Evolutionary conservation across 495 filamentous ascomycete genomes (phyloP), one percentile per base, ranked within the genome.

Genomic region (Trichoderma parareesei): DNA sequence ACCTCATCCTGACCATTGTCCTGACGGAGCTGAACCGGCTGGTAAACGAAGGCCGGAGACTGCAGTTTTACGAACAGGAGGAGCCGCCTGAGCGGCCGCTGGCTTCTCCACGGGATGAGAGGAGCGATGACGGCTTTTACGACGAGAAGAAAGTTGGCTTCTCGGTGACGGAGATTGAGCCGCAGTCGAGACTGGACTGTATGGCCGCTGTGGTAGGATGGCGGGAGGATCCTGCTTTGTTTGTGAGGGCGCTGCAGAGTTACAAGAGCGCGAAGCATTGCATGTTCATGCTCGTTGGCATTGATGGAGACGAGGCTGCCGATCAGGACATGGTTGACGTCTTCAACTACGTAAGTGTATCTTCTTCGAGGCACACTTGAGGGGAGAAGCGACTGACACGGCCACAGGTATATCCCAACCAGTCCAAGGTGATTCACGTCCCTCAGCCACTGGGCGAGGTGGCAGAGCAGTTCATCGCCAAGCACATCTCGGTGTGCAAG

Each of bases 151-250:
- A 16, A 13, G 7, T 37, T 9, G 10, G 33, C 53, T 37, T 57
- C 16, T 13, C 18, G 9, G 53, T 35, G 33, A 13, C 53, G 53
- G 27, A 57, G 11, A 33, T 37, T 35, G 53, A 35, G 27, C 53
- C 53, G 33, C 53, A 57, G 53, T 57, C 53, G 20, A 57, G 53
- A 27, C 16, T 57, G 11, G 53, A 57, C 14, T 11, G 8, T 6
- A 57, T 57, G 53, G 53, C 53, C 16, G 53, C 53, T 13, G 53
- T 57, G 6, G 53, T 57, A 27, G 53, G 53, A 57, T 57, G 53
- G 53, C 53, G 53, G 11, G 53, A 57, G 27, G 53, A 57, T 38
- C 53, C 53, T 37, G 53, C 20, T 37, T n/a, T 57, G 53, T 57
- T 57, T 57, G 37, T 27, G 9, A 57, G 53, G 11, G 53, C 53